Percentiles rank a stretch among this genome's conserved stretches.
These are phyloP conservation scores for Rosa multiflora DNA, from an alignment of 306 rosid genomes.

Conservation along the genomic window DNA sequence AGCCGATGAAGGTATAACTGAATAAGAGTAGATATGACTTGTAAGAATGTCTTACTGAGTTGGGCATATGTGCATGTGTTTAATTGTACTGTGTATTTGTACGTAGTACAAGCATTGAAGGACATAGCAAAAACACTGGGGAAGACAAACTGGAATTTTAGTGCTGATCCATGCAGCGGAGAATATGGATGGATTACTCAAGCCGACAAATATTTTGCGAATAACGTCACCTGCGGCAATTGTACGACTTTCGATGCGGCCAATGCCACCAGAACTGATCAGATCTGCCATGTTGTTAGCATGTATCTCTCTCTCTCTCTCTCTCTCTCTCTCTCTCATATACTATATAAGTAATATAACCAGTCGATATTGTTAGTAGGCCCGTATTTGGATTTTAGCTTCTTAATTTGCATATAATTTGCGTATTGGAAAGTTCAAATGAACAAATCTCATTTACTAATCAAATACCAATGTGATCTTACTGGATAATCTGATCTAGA, in stretches of 20 bases:
- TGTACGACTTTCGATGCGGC: background rate
- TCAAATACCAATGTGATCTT: too few relatives aligned
- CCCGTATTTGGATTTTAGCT: too few relatives aligned
- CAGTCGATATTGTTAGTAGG: too few relatives aligned
- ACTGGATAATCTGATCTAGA: too few relatives aligned
- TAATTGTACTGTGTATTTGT: background rate
- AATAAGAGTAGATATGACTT: background rate
- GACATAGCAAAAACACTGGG: background rate
- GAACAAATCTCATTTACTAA: too few relatives aligned
- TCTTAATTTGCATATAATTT: too few relatives aligned
- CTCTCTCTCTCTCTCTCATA: too few relatives aligned
- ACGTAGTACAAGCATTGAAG: background rate
- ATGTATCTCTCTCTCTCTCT: background rate
- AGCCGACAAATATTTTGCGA: background rate
- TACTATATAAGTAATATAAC: too few relatives aligned
- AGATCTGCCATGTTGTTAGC: background rate
- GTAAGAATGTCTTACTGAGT: background rate
- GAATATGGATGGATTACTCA: background rate
- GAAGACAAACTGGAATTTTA: background rate
- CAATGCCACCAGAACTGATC: background rate
- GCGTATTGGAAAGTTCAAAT: too few relatives aligned
- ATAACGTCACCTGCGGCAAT: background rate
- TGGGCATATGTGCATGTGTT: background rate
- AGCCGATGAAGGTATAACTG: background rate
- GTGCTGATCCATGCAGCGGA: slow-evolving; percentile 3